Evolutionary conservation across 1,284 basidiomycete species (phyloP).

Genomic region (Moniliella sp.): DNA sequence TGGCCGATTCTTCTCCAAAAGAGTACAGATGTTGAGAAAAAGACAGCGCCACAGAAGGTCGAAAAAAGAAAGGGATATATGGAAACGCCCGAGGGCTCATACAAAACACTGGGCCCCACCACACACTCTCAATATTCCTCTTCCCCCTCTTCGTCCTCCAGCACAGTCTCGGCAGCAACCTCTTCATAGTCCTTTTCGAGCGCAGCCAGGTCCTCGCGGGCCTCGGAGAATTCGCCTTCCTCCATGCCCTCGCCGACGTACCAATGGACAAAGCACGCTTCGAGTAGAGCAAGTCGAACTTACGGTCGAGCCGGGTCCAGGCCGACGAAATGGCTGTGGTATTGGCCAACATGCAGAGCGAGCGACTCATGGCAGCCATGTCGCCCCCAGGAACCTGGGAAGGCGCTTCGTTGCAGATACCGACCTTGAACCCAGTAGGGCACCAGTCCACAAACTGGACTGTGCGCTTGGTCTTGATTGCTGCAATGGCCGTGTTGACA

Average conservation of each 20-base stretch:
- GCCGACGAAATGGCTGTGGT: slow-evolving; percentile 82
- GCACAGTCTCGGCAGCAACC: too few species aligned
- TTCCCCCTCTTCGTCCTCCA: too few species aligned
- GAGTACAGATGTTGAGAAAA: too few species aligned
- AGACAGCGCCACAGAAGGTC: too few species aligned
- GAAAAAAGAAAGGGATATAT: too few species aligned
- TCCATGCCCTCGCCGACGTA: slow-evolving; percentile 97
- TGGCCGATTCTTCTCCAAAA: too few species aligned
- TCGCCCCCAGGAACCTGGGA: slow-evolving; percentile 64
- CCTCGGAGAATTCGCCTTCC: slow-evolving; percentile 93
- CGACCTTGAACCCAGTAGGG: slow-evolving; percentile 83
- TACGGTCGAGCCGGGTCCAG: slow-evolving; percentile 89
- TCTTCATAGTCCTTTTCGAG: slow-evolving; percentile 51
- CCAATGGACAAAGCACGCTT: slow-evolving; percentile 35
- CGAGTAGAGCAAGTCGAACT: slow-evolving; percentile 70
- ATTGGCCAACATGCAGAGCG: slow-evolving; percentile 88
- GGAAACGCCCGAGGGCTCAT: too few species aligned
- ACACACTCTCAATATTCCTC: too few species aligned
- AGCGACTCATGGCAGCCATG: slow-evolving; percentile 75
- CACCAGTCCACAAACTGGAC: slow-evolving; percentile 95
- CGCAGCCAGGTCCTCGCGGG: slow-evolving; percentile 84
- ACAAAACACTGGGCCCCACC: too few species aligned
- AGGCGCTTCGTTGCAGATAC: slow-evolving; percentile 87
- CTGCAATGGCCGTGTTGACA: slow-evolving; percentile 71
- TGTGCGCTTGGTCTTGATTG: slow-evolving; percentile 56